A percentile compares a stretch with the other conserved stretches of the same genome.
Conservation (phyloP, 2,329 filamentous ascomycete species). For the Bipolaris gigantea region DNA sequence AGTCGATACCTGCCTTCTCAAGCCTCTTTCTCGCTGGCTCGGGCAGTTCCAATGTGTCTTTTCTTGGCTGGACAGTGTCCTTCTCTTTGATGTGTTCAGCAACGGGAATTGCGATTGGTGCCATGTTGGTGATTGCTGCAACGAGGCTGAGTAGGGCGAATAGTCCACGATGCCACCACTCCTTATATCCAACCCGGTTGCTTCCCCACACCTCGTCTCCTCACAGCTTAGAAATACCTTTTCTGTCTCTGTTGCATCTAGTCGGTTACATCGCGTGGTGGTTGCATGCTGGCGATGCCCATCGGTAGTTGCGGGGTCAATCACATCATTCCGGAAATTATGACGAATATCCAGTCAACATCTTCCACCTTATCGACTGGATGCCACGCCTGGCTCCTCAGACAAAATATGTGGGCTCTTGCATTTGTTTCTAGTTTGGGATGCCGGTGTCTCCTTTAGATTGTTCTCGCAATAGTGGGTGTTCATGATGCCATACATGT, state of each 20-base stretch:
- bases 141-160: background rate
- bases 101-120: constrained; percentile 59
- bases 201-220: constrained; percentile 7
- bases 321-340: constrained; percentile 39
- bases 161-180: background rate
- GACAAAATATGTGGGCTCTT: background rate
- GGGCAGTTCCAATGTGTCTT: constrained; percentile 67
- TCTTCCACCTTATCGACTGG: constrained; percentile 25
- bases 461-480: background rate
- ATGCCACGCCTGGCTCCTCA: background rate
- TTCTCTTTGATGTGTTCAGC: constrained; percentile 54
- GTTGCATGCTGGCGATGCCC: constrained; percentile 3
- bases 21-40: constrained; percentile 60
- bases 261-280: constrained; percentile 8
- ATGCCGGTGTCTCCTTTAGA: background rate
- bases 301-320: constrained; percentile 40
- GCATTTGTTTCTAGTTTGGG: background rate
- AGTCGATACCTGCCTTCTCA: constrained; percentile 68
- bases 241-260: background rate
- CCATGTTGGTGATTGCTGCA: constrained; percentile 47
- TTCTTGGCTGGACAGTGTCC: constrained; percentile 64
- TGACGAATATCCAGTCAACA: constrained; percentile 36
- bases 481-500: constrained; percentile 27
- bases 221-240: constrained; percentile 19
- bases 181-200: constrained; percentile 19